These are phyloP conservation scores for Spathaspora sp. DNA, from an alignment of 805 yeast species.

Conservation along the genomic window DNA sequence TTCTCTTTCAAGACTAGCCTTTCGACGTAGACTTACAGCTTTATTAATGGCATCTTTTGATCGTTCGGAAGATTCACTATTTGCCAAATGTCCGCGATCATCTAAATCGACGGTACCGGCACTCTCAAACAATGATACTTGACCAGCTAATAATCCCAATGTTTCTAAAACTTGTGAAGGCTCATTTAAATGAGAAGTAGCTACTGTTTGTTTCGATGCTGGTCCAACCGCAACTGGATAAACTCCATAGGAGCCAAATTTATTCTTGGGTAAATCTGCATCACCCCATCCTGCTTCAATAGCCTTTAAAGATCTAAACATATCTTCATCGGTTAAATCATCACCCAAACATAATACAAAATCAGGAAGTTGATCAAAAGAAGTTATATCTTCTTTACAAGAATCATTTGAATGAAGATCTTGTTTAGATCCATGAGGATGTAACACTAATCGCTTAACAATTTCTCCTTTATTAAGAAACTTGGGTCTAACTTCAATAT, in stretches of 20 bases:
- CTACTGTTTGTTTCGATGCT: slow-evolving; percentile 79
- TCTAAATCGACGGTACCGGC: slow-evolving; percentile 74
- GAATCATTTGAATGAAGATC: slow-evolving; percentile 23
- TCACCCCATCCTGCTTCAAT: slow-evolving; percentile 54
- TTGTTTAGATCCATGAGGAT: slow-evolving; percentile 57
- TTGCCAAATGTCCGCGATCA: slow-evolving; percentile 66
- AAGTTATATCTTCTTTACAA: slow-evolving; percentile 21
- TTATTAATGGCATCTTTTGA: slow-evolving; percentile 33
- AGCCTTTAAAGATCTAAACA: slow-evolving; percentile 75
- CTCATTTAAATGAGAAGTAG: slow-evolving; percentile 79
- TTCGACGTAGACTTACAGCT: slow-evolving; percentile 20
- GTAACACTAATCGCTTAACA: slow-evolving; percentile 71
- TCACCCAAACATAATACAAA: slow-evolving; percentile 91
- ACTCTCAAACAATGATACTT: slow-evolving; percentile 71
- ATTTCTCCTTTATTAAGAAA: slow-evolving; percentile 97
- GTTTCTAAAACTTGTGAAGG: slow-evolving; percentile 84
- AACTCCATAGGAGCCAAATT: slow-evolving; percentile 56
- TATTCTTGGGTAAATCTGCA: slow-evolving; percentile 38
- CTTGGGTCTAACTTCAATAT: slow-evolving; percentile 93
- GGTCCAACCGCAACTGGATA: slow-evolving; percentile 93
- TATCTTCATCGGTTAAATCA: slow-evolving; percentile 95
- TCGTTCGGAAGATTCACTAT: slow-evolving; percentile 42
- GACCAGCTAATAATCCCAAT: slow-evolving; percentile 74
- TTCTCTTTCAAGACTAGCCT: slow-evolving; percentile 2
- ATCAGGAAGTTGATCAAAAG: slow-evolving; percentile 60